Conservation (phyloP, 768 basidiomycete genomes). For the Podaxis carcinomalis region DNA sequence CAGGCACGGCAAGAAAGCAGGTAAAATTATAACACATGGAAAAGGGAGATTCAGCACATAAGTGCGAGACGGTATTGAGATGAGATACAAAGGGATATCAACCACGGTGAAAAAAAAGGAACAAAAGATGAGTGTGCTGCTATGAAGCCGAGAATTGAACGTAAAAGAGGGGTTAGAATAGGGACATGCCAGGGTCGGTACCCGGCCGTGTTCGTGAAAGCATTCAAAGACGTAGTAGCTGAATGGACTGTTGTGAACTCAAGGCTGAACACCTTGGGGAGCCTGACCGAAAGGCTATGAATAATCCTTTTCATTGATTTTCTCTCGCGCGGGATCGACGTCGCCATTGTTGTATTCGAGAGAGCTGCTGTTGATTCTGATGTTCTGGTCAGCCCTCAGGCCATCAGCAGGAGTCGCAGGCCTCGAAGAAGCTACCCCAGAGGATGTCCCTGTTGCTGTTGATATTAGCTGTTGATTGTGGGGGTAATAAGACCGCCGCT, state of each 20-base stretch:
- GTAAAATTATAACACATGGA: background rate
- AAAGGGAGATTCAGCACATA: background rate
- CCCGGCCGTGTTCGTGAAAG: conserved; percentile 7
- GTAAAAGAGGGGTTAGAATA: background rate
- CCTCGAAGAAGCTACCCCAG: conserved; percentile 65
- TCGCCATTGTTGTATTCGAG: conserved; percentile 27
- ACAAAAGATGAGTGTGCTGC: conserved; percentile 1
- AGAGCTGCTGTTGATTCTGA: conserved; percentile 32
- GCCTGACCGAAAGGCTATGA: conserved; percentile 27
- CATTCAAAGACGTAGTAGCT: background rate
- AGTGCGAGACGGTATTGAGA: conserved; percentile 2
- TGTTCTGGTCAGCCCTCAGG: conserved; percentile 34
- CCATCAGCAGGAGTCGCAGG: conserved; percentile 67
- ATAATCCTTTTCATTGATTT: conserved; percentile 46
- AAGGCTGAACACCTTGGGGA: background rate
- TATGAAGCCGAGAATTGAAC: background rate
- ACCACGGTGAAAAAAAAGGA: background rate
- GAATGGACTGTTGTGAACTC: background rate
- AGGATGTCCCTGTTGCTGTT: conserved; percentile 73
- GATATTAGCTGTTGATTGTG: conserved; percentile 71
- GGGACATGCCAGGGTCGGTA: conserved; percentile 1
- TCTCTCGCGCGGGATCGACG: conserved; percentile 28
- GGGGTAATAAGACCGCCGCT: conserved; percentile 87
- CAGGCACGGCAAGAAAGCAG: background rate
- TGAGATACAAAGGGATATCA: conserved; percentile 13